phyloP scores from a whole-genome alignment of 495 filamentous ascomycete species.

The Lophiotrema nucula region DNA sequence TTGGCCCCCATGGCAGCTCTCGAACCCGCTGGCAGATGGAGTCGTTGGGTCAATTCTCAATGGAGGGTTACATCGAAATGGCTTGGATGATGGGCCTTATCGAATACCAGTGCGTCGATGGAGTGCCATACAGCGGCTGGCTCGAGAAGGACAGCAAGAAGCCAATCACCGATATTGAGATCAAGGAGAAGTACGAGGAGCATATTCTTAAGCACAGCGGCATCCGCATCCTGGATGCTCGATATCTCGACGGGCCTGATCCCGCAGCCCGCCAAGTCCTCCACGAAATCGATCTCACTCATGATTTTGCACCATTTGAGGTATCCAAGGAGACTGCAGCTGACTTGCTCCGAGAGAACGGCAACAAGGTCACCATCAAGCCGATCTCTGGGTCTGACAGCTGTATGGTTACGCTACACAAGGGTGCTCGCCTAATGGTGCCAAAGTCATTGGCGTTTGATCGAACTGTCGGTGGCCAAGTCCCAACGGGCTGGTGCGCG shows the following conservation, averaged over 20 bases:
- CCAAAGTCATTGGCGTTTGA: slow-evolving; percentile 94
- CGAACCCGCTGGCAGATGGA: slow-evolving; percentile 98
- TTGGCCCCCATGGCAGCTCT: slow-evolving; percentile 97
- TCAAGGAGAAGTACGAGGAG: slow-evolving; percentile 93
- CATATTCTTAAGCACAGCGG: slow-evolving; percentile 91
- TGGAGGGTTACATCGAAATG: slow-evolving; percentile 98
- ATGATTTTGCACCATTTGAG: slow-evolving; percentile 93
- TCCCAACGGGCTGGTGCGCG: slow-evolving; percentile 93
- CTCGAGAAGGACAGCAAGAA: slow-evolving; percentile 87
- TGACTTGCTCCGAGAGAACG: slow-evolving; percentile 91
- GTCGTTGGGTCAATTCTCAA: slow-evolving; percentile 86
- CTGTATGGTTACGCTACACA: slow-evolving; percentile 84
- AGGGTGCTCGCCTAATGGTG: slow-evolving; percentile 85
- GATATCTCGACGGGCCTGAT: slow-evolving; percentile 91
- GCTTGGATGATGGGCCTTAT: slow-evolving; percentile 99
- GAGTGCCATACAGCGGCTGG: slow-evolving; percentile 91
- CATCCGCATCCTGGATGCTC: slow-evolving; percentile 93
- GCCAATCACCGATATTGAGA: slow-evolving; percentile 91
- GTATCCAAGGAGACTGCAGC: slow-evolving; percentile 91
- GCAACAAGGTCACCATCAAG: slow-evolving; percentile 88
- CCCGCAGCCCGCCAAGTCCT: slow-evolving; percentile 94
- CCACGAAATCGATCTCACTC: slow-evolving; percentile 90
- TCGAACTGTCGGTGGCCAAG: slow-evolving; percentile 89
- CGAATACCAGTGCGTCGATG: slow-evolving; percentile 94
- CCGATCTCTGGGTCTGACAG: slow-evolving; percentile 79